Percentiles rank a stretch among this genome's conserved stretches.
These are phyloP conservation scores for Fusarium sp. DNA, from an alignment of 2,329 filamentous ascomycete genomes.

Conservation along the genomic window DNA sequence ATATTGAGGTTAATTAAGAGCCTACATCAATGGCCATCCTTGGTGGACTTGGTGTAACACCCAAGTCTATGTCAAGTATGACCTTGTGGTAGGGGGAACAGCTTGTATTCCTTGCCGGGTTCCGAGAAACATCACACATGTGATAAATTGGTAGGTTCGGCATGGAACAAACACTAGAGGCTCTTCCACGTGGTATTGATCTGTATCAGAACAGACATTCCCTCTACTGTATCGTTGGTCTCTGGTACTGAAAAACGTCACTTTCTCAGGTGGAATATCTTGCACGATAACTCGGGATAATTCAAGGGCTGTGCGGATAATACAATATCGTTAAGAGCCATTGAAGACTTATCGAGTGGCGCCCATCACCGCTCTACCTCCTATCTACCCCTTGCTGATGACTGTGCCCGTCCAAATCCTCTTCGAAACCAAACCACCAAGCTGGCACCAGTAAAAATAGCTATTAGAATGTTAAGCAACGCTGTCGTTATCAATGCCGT, in stretches of 20 bases:
- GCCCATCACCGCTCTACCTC: fast-evolving
- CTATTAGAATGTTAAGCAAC: neutral
- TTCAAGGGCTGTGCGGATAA: neutral
- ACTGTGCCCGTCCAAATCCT: neutral
- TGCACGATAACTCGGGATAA: neutral
- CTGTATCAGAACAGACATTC: no score
- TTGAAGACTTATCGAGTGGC: neutral
- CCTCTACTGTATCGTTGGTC: no score
- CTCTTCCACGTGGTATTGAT: no score
- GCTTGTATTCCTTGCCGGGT: neutral
- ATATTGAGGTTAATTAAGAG: neutral
- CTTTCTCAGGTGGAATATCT: no score
- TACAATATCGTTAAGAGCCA: no score
- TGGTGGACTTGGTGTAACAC: neutral
- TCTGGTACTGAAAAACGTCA: no score
- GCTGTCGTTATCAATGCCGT: conserved; percentile 9
- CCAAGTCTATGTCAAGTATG: neutral
- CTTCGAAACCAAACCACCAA: neutral
- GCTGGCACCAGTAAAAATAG: conserved; percentile 3
- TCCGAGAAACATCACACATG: no score
- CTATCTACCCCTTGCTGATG: neutral
- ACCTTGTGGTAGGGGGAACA: neutral
- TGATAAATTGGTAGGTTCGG: no score
- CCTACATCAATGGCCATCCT: neutral
- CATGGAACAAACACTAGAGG: no score